phyloP scores from a whole-genome alignment of 2,329 filamentous ascomycete genomes.

The Fusarium keratoplasticum region DNA sequence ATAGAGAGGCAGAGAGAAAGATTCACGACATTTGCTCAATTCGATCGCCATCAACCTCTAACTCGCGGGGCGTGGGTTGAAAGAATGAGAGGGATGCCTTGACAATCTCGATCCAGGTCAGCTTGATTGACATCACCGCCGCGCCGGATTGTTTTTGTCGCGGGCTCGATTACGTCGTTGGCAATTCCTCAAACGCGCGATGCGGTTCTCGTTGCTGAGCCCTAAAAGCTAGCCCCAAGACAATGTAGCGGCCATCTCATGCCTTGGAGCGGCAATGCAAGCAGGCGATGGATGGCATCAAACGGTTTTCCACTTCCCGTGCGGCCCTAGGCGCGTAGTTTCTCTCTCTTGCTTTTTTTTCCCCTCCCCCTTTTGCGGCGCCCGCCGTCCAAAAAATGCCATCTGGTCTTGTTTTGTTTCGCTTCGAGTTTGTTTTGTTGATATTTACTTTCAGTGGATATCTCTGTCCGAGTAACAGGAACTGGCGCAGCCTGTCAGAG shows the following conservation, averaged over 20 bases:
- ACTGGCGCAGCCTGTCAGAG: conserved; percentile 16
- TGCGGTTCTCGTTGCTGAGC: background rate
- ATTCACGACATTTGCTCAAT: conserved; percentile 2
- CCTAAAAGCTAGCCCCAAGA: conserved; percentile 1
- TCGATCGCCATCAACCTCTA: conserved; percentile 2
- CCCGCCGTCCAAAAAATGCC: background rate
- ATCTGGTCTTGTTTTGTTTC: conserved; percentile 25
- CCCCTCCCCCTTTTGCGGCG: background rate
- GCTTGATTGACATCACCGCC: conserved; percentile 9
- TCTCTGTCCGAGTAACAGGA: conserved; percentile 23
- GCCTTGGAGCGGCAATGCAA: background rate
- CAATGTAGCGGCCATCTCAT: background rate
- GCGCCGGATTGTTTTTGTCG: conserved; percentile 2
- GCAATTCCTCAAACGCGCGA: background rate
- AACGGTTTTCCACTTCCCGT: conserved; percentile 3
- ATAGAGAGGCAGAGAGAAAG: background rate
- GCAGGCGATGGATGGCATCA: conserved; percentile 8
- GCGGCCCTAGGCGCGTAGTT: conserved; percentile 3
- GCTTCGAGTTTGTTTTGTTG: conserved; percentile 25
- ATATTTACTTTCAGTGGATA: conserved; percentile 19
- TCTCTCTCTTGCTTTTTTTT: background rate
- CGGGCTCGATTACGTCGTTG: conserved; percentile 6
- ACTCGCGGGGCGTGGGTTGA: background rate
- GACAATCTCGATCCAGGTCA: conserved; percentile 9
- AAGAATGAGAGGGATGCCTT: background rate